Conservation (phyloP, 108 stramenopile genomes). For the Stephanodiscus minutulus region DNA sequence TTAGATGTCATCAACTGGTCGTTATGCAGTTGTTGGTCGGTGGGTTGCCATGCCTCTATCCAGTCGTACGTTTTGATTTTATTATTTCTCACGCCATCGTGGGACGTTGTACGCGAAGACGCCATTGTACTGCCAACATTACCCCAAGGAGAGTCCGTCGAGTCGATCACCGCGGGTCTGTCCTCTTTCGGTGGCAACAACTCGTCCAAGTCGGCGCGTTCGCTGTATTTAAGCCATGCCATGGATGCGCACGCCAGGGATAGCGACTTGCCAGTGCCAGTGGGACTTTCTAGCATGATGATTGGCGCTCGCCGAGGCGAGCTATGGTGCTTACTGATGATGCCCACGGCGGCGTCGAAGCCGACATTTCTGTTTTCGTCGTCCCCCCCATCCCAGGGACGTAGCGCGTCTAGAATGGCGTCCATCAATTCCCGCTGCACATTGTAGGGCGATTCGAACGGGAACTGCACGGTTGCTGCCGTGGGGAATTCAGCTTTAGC, state of each 20-base stretch:
- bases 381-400: conserved; percentile 17
- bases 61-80: conserved; percentile 55
- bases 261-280: conserved; percentile 83
- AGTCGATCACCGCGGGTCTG: neutral
- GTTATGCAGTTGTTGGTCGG: conserved; percentile 1
- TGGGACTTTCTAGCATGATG: conserved; percentile 80
- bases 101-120: neutral
- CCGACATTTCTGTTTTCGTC: conserved; percentile 9
- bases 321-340: conserved; percentile 4
- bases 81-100: conserved; percentile 4
- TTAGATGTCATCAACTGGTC: neutral
- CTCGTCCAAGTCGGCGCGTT: conserved; percentile 41
- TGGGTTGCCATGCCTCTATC: conserved; percentile 75
- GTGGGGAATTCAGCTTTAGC: conserved; percentile 39
- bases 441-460: conserved; percentile 68
- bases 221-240: conserved; percentile 73
- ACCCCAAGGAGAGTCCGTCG: neutral
- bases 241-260: conserved; percentile 79
- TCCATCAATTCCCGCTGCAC: conserved; percentile 83
- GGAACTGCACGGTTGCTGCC: conserved; percentile 70
- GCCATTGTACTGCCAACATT: neutral
- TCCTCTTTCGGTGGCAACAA: conserved; percentile 10
- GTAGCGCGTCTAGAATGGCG: conserved; percentile 58
- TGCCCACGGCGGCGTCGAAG: neutral
- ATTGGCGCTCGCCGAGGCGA: conserved; percentile 45